A percentile compares a stretch with the other conserved stretches of the same genome.
These are phyloP conservation scores for Penicillium bovifimosum DNA, from an alignment of 495 filamentous ascomycete genomes.

Conservation along the genomic window DNA sequence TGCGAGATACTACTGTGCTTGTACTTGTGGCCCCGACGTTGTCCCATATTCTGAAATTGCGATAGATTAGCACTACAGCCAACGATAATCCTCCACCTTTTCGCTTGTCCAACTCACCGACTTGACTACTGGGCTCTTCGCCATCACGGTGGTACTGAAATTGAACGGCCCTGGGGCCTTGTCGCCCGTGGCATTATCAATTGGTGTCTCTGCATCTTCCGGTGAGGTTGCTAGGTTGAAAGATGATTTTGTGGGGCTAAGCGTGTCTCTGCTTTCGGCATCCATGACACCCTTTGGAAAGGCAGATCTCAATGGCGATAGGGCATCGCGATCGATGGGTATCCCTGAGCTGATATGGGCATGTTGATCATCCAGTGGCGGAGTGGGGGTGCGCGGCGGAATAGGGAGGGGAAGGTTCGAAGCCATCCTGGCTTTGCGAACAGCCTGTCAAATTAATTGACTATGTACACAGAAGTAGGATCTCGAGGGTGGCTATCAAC, in stretches of 20 bases:
- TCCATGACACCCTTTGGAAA: conserved; percentile 34
- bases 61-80: conserved; percentile 9
- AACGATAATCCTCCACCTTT: background rate
- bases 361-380: conserved; percentile 50
- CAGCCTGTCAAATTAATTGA: background rate
- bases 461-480: conserved; percentile 1
- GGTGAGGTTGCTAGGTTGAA: conserved; percentile 39
- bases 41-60: conserved; percentile 63
- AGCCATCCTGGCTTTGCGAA: conserved; percentile 41
- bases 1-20: conserved; percentile 96
- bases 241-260: conserved; percentile 36
- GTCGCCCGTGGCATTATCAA: conserved; percentile 37
- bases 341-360: conserved; percentile 33
- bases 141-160: conserved; percentile 79
- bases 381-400: conserved; percentile 65
- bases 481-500: background rate
- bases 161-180: conserved; percentile 68
- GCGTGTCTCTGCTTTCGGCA: conserved; percentile 23
- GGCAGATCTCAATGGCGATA: conserved; percentile 57
- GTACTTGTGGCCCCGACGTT: conserved; percentile 91
- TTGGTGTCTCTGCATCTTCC: conserved; percentile 32
- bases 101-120: conserved; percentile 51
- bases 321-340: conserved; percentile 52
- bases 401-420: conserved; percentile 56
- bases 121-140: conserved; percentile 68